A percentile compares a stretch with the other conserved stretches of the same genome.
Conservation (phyloP, 495 filamentous ascomycete genomes). For the Letharia lupina region DNA sequence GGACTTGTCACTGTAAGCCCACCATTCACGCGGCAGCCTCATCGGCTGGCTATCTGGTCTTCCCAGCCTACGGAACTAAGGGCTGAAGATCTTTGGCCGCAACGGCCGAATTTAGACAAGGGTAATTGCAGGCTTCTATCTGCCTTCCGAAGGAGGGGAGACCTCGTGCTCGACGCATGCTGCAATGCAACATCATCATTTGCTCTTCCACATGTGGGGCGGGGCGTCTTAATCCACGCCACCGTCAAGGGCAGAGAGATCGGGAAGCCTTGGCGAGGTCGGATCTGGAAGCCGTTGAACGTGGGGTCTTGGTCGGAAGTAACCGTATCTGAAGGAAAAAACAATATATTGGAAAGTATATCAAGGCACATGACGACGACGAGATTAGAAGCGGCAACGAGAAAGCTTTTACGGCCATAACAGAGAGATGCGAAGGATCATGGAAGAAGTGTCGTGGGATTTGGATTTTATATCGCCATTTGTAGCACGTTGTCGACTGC, state of each 20-base stretch:
- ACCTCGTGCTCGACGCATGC: slow-evolving; percentile 19
- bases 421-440: background rate
- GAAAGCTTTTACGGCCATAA: background rate
- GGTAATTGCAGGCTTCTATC: slow-evolving; percentile 5
- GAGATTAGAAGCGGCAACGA: background rate
- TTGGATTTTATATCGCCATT: slow-evolving; percentile 15
- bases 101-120: slow-evolving; percentile 2
- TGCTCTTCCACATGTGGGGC: slow-evolving; percentile 8
- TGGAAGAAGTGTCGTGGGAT: slow-evolving; percentile 11
- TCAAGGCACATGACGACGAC: background rate
- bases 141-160: slow-evolving; percentile 10
- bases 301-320: slow-evolving; percentile 1
- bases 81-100: slow-evolving; percentile 10
- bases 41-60: slow-evolving; percentile 8
- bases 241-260: background rate
- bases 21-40: slow-evolving; percentile 11
- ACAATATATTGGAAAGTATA: background rate
- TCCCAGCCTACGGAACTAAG: slow-evolving; percentile 5
- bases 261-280: slow-evolving; percentile 1
- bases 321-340: background rate
- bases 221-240: background rate
- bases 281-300: background rate
- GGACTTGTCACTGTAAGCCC: slow-evolving; percentile 14
- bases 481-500: slow-evolving; percentile 13
- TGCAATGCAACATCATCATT: slow-evolving; percentile 26